These are phyloP conservation scores for Dissophora globulifera DNA, from an alignment of 192 early-diverging fungal genomes.

Conservation along the genomic window DNA sequence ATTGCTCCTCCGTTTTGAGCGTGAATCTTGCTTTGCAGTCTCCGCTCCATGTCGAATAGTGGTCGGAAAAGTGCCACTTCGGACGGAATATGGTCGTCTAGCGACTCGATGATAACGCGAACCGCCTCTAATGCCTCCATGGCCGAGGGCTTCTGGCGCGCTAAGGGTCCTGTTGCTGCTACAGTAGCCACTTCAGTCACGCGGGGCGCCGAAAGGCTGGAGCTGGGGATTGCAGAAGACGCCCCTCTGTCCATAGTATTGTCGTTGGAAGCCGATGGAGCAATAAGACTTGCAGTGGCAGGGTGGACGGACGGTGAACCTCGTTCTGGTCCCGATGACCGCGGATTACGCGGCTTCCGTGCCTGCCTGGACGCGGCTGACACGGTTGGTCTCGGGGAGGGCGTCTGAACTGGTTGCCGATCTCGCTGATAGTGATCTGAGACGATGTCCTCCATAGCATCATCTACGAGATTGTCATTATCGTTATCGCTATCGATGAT, in stretches of 20 bases:
- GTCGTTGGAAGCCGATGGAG: no score
- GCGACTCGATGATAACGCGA: constrained; percentile 14
- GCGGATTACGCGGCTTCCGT: no score
- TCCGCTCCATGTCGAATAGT: constrained; percentile 28
- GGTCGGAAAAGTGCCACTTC: constrained; percentile 18
- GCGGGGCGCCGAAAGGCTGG: no score
- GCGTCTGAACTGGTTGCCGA: no score
- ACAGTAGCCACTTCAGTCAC: not conserved
- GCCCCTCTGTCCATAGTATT: no score
- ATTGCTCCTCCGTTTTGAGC: constrained; percentile 1
- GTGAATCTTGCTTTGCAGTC: constrained; percentile 8
- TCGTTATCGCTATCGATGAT: not conserved
- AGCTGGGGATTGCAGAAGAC: no score
- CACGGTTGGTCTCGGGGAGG: no score
- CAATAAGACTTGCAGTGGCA: no score
- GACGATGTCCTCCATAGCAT: constrained; percentile 14
- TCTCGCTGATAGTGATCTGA: no score
- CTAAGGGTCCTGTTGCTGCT: constrained; percentile 2
- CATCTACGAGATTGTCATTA: not conserved
- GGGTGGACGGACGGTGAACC: no score
- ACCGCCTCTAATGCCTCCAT: constrained; percentile 5
- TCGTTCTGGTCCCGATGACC: no score
- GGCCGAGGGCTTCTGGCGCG: constrained; percentile 1
- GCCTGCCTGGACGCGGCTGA: no score
- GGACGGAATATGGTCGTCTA: constrained; percentile 13